Base-by-base conservation (phyloP, 345 rosid species). In the Pistacia vera region DNA sequence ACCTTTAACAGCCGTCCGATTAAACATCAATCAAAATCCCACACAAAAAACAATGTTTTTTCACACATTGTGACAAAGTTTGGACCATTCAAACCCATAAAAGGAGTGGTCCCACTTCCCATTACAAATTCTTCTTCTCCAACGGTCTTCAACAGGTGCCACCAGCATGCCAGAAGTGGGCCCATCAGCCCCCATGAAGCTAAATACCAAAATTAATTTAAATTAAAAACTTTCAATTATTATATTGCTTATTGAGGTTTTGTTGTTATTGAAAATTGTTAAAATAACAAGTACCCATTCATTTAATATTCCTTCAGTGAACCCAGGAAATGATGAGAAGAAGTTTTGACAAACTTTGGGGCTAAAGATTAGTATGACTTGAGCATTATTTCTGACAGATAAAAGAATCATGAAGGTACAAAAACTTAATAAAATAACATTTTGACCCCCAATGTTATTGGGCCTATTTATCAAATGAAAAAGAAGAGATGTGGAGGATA, bases 11-110 rank as follows among this genome's bases (percentile, higher is more conserved):
- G 16, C 74, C 80, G 77, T 75, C 48, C 3, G 61, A 77, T 71
- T 18, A 4, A 51, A n/a, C 49, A 33, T 62, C 62, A 49, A 73
- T 51, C n/a, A 63, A 51, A 48, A 11, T 12, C 30, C 41, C 62
- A 65, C 82, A 79, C 81, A 74, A 57, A 77, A 71, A 52, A 44
- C 52, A 73, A 73, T 58, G 77, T 65, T 52, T 28, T 4, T 8
- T 35, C 33, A 51, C 64, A 67, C 48, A 63, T 51, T 2, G n/a
- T 16, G 73, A 49, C 36, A 71, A 78, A 65, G 72, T 68, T 78
- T 60, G 80, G 83, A 82, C 79, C 80, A 41, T 77, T 73, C 80
- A 77, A 81, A 63, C 64, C 71, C 60, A 30, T 20, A 25, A 44
- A 57, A 30, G 54, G 10, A 17, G 38, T 63, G 79, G 81, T 44